Evolutionary conservation across 2,329 filamentous ascomycete species (phyloP), one percentile per base, ranked within the genome.

Genomic region (Aspergillus sp.): DNA sequence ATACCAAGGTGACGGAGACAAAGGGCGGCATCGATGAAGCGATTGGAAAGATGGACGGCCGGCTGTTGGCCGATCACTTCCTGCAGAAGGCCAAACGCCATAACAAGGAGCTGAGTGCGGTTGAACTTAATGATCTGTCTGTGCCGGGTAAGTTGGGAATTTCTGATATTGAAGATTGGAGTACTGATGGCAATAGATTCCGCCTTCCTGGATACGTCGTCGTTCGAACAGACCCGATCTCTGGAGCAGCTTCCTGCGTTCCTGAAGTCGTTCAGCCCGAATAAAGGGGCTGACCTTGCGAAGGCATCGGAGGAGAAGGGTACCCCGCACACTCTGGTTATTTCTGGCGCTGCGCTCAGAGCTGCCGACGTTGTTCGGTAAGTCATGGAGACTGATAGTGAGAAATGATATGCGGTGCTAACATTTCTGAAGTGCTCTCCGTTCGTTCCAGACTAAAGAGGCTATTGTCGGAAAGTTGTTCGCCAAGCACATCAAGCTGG

Each of bases 401-500:
- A 21, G 43, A 12, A 8, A 19, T 10, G 13, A 9, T 13, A 28
- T 4, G 39, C n/a, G 36, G 32, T 12, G 61, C 21, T 49, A 59
- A 30, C 25, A 39, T 65, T 15, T n/a, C 28, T 50, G 12, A 21
- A 90, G 91, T 69, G 84, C 87, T 2, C 80, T 96, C 64, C 86
- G 92, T 51, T 87, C 88, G 65, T 94, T 95, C 69, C 91, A 93
- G 72, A 88, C 84, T 55, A 92, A 95, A 74, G 87, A 91, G 8
- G 87, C 85, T 53, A 84, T 86, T 49, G 88, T 99, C 1, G 90
- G 91, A 2, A 99, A 99, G 76, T 81, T 99, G 73, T 99, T 99
- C 76, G 94, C 95, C 32, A 99, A 99, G 77, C 95, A 99, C 76
- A 96, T 99, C 81, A 99, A 99, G 79, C 78, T 99, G 10, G 86